phyloP scores from a whole-genome alignment of 2,329 filamentous ascomycete genomes.

The Hymenoscyphus salicellus region DNA sequence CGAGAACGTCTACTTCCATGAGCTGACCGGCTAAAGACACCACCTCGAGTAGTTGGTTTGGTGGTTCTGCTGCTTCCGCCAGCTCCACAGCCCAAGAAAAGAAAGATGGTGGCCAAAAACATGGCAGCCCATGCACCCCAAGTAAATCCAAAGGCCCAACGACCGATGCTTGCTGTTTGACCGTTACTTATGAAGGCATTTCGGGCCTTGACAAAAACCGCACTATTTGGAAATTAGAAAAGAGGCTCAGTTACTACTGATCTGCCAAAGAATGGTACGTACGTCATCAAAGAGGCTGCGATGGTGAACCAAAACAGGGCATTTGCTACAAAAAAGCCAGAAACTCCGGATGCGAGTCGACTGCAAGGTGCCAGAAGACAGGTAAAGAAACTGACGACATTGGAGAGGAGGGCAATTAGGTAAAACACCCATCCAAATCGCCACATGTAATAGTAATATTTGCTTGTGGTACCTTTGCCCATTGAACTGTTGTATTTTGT shows the following conservation, averaged over 20 bases:
- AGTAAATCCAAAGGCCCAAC: conserved; percentile 71
- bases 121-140: conserved; percentile 70
- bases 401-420: conserved; percentile 80
- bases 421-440: conserved; percentile 92
- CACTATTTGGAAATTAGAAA: conserved; percentile 40
- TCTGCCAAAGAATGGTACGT: conserved; percentile 34
- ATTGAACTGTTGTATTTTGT: conserved; percentile 43
- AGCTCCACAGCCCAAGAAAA: conserved; percentile 56
- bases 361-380: conserved; percentile 69
- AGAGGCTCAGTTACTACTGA: conserved; percentile 5
- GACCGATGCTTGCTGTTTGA: conserved; percentile 59
- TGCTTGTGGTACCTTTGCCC: conserved; percentile 53
- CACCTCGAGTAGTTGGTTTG: conserved; percentile 28
- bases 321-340: conserved; percentile 53
- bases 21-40: conserved; percentile 45
- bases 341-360: conserved; percentile 66
- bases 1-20: conserved; percentile 48
- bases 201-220: conserved; percentile 66
- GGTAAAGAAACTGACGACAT: conserved; percentile 62
- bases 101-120: conserved; percentile 63
- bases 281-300: conserved; percentile 73
- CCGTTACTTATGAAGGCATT: conserved; percentile 58
- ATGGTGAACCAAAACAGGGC: conserved; percentile 69
- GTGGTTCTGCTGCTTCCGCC: conserved; percentile 40
- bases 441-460: conserved; percentile 75